Evolutionary conservation across 148 eudicot species (phyloP).

Genomic region (Gaultheria prostrata): DNA sequence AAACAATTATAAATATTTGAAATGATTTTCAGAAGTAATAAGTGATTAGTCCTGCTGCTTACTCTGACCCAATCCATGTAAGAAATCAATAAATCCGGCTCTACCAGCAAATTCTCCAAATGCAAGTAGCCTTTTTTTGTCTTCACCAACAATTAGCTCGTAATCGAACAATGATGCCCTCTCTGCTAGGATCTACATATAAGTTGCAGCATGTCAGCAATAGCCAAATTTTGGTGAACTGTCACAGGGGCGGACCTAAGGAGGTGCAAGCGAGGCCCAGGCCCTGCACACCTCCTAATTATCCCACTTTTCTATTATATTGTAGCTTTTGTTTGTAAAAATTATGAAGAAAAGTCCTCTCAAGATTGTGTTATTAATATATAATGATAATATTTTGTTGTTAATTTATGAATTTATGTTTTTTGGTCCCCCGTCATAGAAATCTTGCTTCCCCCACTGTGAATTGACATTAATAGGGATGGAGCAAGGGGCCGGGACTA

Average conservation of each 20-base stretch:
- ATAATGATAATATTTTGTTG: too few relatives aligned
- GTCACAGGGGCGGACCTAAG: neutral
- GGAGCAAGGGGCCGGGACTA: too few relatives aligned
- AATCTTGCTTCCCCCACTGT: too few relatives aligned
- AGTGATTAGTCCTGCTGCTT: constrained; percentile 30
- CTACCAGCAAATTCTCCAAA: constrained; percentile 95
- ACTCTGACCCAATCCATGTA: constrained; percentile 85
- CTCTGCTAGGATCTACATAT: constrained; percentile 62
- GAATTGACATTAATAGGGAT: too few relatives aligned
- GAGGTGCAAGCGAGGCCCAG: too few relatives aligned
- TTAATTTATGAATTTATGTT: too few relatives aligned
- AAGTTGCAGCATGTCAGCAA: constrained; percentile 11
- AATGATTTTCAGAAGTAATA: neutral
- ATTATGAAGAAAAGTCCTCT: too few relatives aligned
- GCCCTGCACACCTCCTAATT: too few relatives aligned
- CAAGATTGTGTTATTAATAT: too few relatives aligned
- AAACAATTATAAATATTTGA: neutral
- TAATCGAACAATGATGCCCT: constrained; percentile 86
- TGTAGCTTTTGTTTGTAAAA: too few relatives aligned
- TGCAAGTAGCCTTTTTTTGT: constrained; percentile 79
- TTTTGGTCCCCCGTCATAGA: too few relatives aligned
- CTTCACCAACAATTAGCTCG: constrained; percentile 89
- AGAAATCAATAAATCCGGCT: constrained; percentile 93
- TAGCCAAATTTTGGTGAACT: neutral
- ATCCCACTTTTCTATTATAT: too few relatives aligned